Evolutionary conservation across 192 early-diverging fungal species (phyloP), one percentile per base, ranked within the genome.

Genomic region (Backusella morwellensis): DNA sequence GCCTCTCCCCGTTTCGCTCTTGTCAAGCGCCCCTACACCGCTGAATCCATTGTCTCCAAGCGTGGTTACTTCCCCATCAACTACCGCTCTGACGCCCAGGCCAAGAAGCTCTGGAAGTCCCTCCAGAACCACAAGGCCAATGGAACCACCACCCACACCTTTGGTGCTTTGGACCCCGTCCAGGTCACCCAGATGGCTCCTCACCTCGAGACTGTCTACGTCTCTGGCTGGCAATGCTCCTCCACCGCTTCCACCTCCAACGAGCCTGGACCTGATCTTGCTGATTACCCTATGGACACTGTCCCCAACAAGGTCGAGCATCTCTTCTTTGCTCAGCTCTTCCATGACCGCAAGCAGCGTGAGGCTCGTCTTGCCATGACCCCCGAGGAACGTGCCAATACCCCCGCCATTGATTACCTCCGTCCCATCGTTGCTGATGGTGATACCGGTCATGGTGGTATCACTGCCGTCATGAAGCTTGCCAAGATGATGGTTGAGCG

Each of bases 251-350:
- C 94, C 70, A 88, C 92, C 76, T 93, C 93, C 74, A 98, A 98
- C 87, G 97, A 98, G 87, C 97, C 97, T 75, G 97, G 97, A 63
- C 97, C 97, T 17, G 97, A 99, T 92, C 92, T 99, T 77, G 97
- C 96, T 73, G 97, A 99, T 88, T 99, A 97, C 87, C 97, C 96
- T 70, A 97, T 97, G 96, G 96, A 96, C 81, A 94, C 94, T 74
- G 95, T 99, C 76, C 97, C 97, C 71, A 98, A 98, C 89, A 98
- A 99, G 90, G 97, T 99, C 52, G 97, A 99, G 82, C 97, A 99
- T 83, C 91, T 98, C 59, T 99, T 99, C 91, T 91, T 94, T 82
- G 97, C 97, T 38, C 97, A 99, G 88, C 86, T 92, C 66, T 99
- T 98, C 93, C 97, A 99, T 82, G 97, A 99, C 82, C 92, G 97